Conservation (phyloP, 1,139 yeast genomes). For the Chernovozyma sophiae-reginae region DNA sequence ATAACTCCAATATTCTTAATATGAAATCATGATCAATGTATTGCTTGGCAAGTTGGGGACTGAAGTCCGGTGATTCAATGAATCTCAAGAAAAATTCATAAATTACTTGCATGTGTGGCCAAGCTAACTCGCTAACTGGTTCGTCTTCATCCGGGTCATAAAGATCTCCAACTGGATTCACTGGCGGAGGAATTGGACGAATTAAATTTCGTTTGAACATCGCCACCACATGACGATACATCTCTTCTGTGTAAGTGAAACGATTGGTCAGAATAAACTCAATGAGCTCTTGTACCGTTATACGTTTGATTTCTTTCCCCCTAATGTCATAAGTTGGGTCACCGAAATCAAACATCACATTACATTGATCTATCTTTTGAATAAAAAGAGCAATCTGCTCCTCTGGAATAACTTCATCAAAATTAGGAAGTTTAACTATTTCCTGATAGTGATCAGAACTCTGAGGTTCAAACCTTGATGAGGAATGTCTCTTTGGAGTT, state of each 20-base stretch:
- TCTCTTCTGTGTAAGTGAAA: slow-evolving; percentile 82
- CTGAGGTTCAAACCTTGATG: slow-evolving; percentile 86
- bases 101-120: slow-evolving; percentile 99
- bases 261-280: slow-evolving; percentile 81
- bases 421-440: slow-evolving; percentile 77
- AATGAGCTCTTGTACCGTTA: slow-evolving; percentile 82
- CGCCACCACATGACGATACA: slow-evolving; percentile 81
- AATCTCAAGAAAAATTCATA: slow-evolving; percentile 91
- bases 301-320: slow-evolving; percentile 88
- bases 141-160: slow-evolving; percentile 99
- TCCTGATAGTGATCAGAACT: slow-evolving; percentile 58
- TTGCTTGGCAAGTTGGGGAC: slow-evolving; percentile 88
- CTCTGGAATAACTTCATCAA: slow-evolving; percentile 86
- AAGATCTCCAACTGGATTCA: slow-evolving; percentile 92
- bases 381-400: slow-evolving; percentile 80
- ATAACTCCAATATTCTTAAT: slow-evolving; percentile 72
- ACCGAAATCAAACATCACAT: slow-evolving; percentile 86
- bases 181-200: slow-evolving; percentile 97
- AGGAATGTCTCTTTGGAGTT: slow-evolving; percentile 88
- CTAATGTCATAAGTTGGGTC: slow-evolving; percentile 90
- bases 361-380: slow-evolving; percentile 91
- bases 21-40: slow-evolving; percentile 91
- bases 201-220: slow-evolving; percentile 89
- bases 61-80: slow-evolving; percentile 92
- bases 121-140: slow-evolving; percentile 91